Percentiles rank a stretch among this genome's conserved stretches.
Evolutionary conservation across 352 stramenopile genomes (phyloP).

Genomic region (Globisporangium spiculum): DNA sequence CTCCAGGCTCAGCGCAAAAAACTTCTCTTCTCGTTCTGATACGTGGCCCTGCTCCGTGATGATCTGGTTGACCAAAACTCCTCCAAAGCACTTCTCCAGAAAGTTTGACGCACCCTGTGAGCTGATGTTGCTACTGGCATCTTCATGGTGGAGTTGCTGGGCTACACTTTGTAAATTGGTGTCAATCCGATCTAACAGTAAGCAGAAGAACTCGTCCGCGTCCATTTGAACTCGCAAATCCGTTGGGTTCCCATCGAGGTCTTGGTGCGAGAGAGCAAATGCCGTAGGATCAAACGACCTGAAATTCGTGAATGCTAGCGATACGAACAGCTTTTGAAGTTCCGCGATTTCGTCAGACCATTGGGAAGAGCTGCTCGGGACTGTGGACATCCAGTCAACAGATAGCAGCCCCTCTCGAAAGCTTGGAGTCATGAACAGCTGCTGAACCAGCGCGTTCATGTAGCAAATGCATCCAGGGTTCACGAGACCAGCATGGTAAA

Average conservation of each 20-base stretch:
- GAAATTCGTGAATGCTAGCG: constrained; percentile 40
- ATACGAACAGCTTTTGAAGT: constrained; percentile 70
- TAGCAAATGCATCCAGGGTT: constrained; percentile 99
- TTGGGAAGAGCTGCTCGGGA: constrained; percentile 8
- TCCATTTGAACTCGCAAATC: constrained; percentile 81
- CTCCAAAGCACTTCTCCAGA: constrained; percentile 64
- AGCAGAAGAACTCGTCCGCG: constrained; percentile 78
- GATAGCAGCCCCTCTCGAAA: constrained; percentile 58
- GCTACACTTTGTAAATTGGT: constrained; percentile 19
- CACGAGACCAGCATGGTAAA: constrained; percentile 83
- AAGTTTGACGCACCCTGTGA: not conserved
- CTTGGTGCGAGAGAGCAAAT: constrained; percentile 67
- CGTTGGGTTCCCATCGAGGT: constrained; percentile 71
- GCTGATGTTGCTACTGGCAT: not conserved
- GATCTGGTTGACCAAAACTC: constrained; percentile 81
- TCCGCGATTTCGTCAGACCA: constrained; percentile 58
- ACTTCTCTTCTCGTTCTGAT: constrained; percentile 81
- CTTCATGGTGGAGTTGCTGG: not conserved
- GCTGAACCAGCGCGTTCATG: constrained; percentile 98
- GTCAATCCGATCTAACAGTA: constrained; percentile 79
- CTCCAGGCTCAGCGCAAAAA: constrained; percentile 81
- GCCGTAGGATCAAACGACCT: constrained; percentile 54
- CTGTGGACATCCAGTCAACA: constrained; percentile 24
- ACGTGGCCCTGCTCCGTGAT: constrained; percentile 72
- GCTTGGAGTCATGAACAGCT: constrained; percentile 86